Conservation (phyloP, 305 asterid species). For the Rubia tinctorum region DNA sequence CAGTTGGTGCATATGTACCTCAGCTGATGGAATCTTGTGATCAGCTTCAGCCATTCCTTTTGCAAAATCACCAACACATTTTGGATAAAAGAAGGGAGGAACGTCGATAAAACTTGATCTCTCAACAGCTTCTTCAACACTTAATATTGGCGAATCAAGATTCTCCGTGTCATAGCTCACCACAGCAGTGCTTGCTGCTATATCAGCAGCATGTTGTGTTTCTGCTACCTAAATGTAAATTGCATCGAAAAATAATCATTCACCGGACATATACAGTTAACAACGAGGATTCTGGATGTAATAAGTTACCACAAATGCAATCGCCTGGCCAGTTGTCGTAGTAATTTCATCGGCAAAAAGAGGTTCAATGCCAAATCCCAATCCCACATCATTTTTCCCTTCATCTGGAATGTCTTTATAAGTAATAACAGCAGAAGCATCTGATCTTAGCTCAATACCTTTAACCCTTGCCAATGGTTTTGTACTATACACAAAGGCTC, state of each 20-base stretch:
- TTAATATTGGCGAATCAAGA: constrained; percentile 70
- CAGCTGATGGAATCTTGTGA: constrained; percentile 64
- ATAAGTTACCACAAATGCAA: constrained; percentile 61
- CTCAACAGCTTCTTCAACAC: constrained; percentile 82
- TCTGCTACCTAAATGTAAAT: constrained; percentile 54
- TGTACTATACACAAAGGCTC: constrained; percentile 68
- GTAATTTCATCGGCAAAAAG: constrained; percentile 58
- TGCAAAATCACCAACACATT: constrained; percentile 64
- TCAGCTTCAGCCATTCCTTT: constrained; percentile 98
- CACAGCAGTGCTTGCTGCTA: constrained; percentile 58
- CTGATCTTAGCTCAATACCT: constrained; percentile 35
- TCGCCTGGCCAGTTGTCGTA: constrained; percentile 57
- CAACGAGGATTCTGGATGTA: constrained; percentile 7
- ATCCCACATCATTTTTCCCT: constrained; percentile 53
- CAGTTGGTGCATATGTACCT: constrained; percentile 35
- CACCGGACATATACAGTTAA: background rate
- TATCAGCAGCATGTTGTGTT: constrained; percentile 56
- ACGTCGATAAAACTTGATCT: constrained; percentile 58
- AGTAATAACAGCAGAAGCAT: constrained; percentile 36
- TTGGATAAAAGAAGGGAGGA: constrained; percentile 46
- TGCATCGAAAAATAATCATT: too few relatives aligned
- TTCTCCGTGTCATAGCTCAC: constrained; percentile 62
- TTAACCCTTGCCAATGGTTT: constrained; percentile 56
- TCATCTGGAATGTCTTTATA: constrained; percentile 56
- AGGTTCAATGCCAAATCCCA: constrained; percentile 41